Base-by-base conservation (phyloP, 495 filamentous ascomycete species). In the Glonium stellatum region DNA sequence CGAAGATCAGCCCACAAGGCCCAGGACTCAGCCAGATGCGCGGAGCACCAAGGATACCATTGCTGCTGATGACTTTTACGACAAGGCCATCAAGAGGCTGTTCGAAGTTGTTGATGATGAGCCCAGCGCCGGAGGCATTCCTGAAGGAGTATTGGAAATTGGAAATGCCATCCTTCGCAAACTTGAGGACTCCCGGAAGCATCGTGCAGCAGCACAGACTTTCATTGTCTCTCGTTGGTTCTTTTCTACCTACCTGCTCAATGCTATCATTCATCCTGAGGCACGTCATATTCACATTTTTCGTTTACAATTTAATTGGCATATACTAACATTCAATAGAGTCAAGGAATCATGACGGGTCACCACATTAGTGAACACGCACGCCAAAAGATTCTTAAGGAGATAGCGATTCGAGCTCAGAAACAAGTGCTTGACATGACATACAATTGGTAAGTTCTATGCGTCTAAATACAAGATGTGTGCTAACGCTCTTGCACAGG, bases 311-410 rank as follows among this genome's bases (percentile, higher is more conserved):
- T 22, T 9, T n/a, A 1, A 22, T 9, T 9, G 6, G 18, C 13
- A 25, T 19, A 36, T 56, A 52, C 69, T 81, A 65, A 79, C 55
- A 31, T 59, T 6, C 13, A 18, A 35, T 39, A 91, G 87, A 85
- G 82, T 27, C 86, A 90, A 59, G 91, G 89, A 51, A 86, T 97
- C 72, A 84, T 97, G 79, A 80, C 87, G 60, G 90, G 93, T 61
- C 88, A 95, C 68, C 88, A 96, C 72, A 90, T 98, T 64, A 87
- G 85, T 27, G 89, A 95, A 67, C 88, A 90, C 73, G 90, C 89
- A 22, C 82, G 93, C 53, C 85, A 95, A 66, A 89, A 87, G 70
- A 87, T 98, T 56, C 80, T 98, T 54, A 90, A 88, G 66, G 83
- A 89, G 65, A 85, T 96, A 60, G 89, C 86, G 35, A 79, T 85